A percentile compares a stretch with the other conserved stretches of the same genome.
Evolutionary conservation across 148 eudicot species (phyloP).

Genomic region (Euryodendron excelsum): DNA sequence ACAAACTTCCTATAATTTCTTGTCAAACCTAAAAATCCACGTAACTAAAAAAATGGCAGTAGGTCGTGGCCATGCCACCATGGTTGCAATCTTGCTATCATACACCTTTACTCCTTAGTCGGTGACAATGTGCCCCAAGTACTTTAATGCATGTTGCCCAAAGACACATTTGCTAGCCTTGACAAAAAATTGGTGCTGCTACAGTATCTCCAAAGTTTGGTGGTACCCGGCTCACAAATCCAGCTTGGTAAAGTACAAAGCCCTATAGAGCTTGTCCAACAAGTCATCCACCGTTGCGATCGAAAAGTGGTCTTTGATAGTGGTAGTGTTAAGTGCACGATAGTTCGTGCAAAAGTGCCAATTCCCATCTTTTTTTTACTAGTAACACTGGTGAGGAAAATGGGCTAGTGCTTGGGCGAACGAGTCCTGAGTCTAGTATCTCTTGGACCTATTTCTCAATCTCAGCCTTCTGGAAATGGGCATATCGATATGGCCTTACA

Average conservation of each 20-base stretch:
- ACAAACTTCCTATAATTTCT: not conserved
- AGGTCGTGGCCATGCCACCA: not conserved
- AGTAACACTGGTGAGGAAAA: not conserved
- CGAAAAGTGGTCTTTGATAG: not conserved
- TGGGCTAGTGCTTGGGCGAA: not conserved
- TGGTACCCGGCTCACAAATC: not conserved
- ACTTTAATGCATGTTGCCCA: no score
- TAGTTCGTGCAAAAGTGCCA: no score
- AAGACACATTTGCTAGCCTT: no score
- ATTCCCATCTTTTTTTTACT: no score
- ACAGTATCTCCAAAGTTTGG: not conserved
- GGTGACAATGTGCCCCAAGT: not conserved
- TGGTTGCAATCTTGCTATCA: no score
- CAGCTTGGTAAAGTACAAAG: not conserved
- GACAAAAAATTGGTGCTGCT: not conserved
- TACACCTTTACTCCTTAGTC: not conserved
- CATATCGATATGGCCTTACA: no score
- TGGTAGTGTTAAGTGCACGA: not conserved
- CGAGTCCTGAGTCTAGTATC: not conserved
- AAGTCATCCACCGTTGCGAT: no score
- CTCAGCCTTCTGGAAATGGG: no score
- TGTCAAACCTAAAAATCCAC: not conserved
- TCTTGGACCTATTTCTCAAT: no score
- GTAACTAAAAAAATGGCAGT: not conserved
- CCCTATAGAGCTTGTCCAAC: not conserved